phyloP scores from a whole-genome alignment of 768 basidiomycete species.

The Hericium alpestre region DNA sequence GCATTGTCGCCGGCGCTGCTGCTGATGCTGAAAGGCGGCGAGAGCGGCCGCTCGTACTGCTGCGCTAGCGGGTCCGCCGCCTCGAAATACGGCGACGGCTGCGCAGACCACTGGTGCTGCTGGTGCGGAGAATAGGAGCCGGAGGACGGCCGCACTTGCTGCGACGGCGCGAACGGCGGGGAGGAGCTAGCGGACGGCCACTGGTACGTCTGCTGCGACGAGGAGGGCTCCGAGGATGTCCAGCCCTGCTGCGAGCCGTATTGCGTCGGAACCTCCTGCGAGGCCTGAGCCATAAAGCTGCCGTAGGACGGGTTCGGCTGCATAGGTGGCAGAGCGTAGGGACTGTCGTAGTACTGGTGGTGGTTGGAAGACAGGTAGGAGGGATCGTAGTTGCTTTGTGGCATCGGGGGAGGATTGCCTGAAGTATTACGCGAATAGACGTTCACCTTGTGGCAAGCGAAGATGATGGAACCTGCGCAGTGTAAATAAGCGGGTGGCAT shows the following conservation, averaged over 20 bases:
- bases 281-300: constrained; percentile 8
- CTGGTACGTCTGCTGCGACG: constrained; percentile 24
- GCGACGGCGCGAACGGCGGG: constrained; percentile 17
- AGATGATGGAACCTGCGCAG: constrained; percentile 50
- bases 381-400: constrained; percentile 16
- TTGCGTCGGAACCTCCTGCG: constrained; percentile 8
- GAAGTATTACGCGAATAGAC: constrained; percentile 20
- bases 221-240: constrained; percentile 19
- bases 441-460: constrained; percentile 62
- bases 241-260: constrained; percentile 10
- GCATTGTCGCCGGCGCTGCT: constrained; percentile 7
- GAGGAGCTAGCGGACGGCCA: constrained; percentile 9
- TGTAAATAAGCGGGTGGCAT: constrained; percentile 6
- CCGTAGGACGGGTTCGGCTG: constrained; percentile 13
- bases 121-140: constrained; percentile 18
- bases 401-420: constrained; percentile 11
- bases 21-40: constrained; percentile 14
- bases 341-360: constrained; percentile 19
- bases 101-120: constrained; percentile 33
- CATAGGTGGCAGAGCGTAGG: constrained; percentile 19
- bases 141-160: constrained; percentile 20
- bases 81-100: constrained; percentile 30
- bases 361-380: constrained; percentile 16
- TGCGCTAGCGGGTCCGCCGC: constrained; percentile 14
- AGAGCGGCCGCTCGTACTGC: constrained; percentile 13